A percentile compares a stretch with the other conserved stretches of the same genome.
Evolutionary conservation across 129 eudicot genomes (phyloP).

Genomic region (Chrysanthemum makinoi): DNA sequence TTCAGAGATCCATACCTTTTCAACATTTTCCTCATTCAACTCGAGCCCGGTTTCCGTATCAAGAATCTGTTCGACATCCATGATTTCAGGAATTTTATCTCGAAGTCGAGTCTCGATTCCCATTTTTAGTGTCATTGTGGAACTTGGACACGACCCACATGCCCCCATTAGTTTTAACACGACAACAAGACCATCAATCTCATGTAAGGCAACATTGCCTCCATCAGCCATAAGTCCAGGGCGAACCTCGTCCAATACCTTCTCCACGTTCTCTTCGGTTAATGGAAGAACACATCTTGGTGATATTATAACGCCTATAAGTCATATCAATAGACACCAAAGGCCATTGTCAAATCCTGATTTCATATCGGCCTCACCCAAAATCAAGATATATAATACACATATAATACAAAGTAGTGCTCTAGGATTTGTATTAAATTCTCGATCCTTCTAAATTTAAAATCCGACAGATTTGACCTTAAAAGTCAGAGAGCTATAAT

Average conservation of each 20-base stretch:
- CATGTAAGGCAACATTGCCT: slow-evolving; percentile 90
- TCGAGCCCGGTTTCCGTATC: slow-evolving; percentile 92
- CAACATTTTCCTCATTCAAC: slow-evolving; percentile 81
- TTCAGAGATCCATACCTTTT: slow-evolving; percentile 51
- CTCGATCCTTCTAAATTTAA: neutral
- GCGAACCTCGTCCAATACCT: slow-evolving; percentile 83
- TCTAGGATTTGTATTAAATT: neutral
- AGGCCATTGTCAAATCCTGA: slow-evolving; percentile 5
- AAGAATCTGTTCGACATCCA: slow-evolving; percentile 70
- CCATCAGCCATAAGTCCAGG: slow-evolving; percentile 98
- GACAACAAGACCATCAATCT: slow-evolving; percentile 90
- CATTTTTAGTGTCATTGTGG: slow-evolving; percentile 84
- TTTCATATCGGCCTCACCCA: neutral
- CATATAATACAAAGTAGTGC: neutral
- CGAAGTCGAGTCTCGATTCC: slow-evolving; percentile 86
- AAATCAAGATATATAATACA: neutral
- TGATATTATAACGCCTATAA: slow-evolving; percentile 46
- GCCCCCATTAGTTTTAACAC: slow-evolving; percentile 88
- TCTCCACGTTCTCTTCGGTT: slow-evolving; percentile 93
- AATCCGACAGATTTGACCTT: slow-evolving; percentile 1
- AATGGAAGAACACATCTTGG: slow-evolving; percentile 71
- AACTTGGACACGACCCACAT: slow-evolving; percentile 96
- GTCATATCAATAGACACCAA: slow-evolving; percentile 7
- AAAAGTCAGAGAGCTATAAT: neutral
- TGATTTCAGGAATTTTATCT: slow-evolving; percentile 90